Evolutionary conservation across 345 rosid species (phyloP), one percentile per base, ranked within the genome.

Genomic region (Streptanthus diversifolius): DNA sequence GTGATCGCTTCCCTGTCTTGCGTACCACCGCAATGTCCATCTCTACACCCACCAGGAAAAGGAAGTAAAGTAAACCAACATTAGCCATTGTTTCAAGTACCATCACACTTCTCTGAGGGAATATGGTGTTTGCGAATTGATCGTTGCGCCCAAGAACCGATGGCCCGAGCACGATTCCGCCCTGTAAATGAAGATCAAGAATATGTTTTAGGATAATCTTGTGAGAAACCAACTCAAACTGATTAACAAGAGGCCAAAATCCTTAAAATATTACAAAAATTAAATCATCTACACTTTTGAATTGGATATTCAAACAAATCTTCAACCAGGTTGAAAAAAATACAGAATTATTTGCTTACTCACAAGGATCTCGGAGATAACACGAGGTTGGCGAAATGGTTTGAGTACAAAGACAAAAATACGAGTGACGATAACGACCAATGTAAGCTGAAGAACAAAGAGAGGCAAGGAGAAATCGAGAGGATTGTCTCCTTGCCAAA

Each of bases 401-500:
- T 84, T 91, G 84, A 91, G 89, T 57, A 82, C 0, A 82, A 82
- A 79, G 44, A 88, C 90, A 14, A 95, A 83, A 19, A 85, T 0
- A 14, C 99, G 96, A 39, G 99, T 91, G 70, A 81, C 61, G 29
- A 83, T 69, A 5, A 95, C 93, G 10, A 93, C 85, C 82, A 93
- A 37, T 1, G 95, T 82, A 15, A 93, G 72, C 77, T 93, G 98
- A 60, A 93, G 66, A 73, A 95, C 88, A 83, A 95, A 91, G 71
- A 95, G 93, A 13, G 99, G 97, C 15, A 95, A 87, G 39, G 99
- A 84, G 68, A 83, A 91, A 69, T 95, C 91, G 11, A 95, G 81
- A 53, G 99, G 99, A 71, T 95, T 90, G 37, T 95, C 99, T 6
- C 99, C 99, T 70, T 91, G 97, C 97, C 99, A 95, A 17, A 95